Evolutionary conservation across 2,329 filamentous ascomycete species (phyloP).

Genomic region (Cordyceps cateniannulata): DNA sequence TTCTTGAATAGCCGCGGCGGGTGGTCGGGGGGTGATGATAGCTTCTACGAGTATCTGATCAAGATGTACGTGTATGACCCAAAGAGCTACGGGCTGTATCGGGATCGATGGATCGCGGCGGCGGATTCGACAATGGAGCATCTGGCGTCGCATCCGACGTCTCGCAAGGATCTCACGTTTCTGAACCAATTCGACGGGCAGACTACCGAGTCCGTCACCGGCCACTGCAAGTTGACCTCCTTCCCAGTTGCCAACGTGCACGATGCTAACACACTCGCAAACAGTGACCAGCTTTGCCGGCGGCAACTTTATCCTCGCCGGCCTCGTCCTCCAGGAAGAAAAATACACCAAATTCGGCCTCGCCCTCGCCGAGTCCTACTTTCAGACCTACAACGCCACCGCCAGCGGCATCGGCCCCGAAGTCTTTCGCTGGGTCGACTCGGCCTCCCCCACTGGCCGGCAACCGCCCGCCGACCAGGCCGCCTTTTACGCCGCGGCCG

Average conservation of each 20-base stretch:
- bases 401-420: constrained; percentile 74
- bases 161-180: constrained; percentile 66
- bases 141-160: constrained; percentile 60
- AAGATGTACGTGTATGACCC: constrained; percentile 86
- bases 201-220: constrained; percentile 36
- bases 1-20: constrained; percentile 62
- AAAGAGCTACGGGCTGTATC: constrained; percentile 55
- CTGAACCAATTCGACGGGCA: constrained; percentile 50
- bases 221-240: constrained; percentile 38
- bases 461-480: constrained; percentile 50
- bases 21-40: constrained; percentile 70
- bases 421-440: constrained; percentile 55
- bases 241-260: constrained; percentile 49
- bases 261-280: constrained; percentile 43
- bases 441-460: constrained; percentile 46
- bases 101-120: constrained; percentile 67
- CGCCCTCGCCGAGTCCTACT: constrained; percentile 63
- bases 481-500: constrained; percentile 60
- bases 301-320: constrained; percentile 79
- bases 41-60: constrained; percentile 69
- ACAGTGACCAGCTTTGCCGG: constrained; percentile 76
- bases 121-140: constrained; percentile 69
- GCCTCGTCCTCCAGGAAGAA: constrained; percentile 57
- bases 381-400: constrained; percentile 63
- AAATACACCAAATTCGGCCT: constrained; percentile 71